Percentiles rank a stretch among this genome's conserved stretches.
These are phyloP conservation scores for Aspergillus aculeatinus DNA, from an alignment of 2,329 filamentous ascomycete species.

Conservation along the genomic window DNA sequence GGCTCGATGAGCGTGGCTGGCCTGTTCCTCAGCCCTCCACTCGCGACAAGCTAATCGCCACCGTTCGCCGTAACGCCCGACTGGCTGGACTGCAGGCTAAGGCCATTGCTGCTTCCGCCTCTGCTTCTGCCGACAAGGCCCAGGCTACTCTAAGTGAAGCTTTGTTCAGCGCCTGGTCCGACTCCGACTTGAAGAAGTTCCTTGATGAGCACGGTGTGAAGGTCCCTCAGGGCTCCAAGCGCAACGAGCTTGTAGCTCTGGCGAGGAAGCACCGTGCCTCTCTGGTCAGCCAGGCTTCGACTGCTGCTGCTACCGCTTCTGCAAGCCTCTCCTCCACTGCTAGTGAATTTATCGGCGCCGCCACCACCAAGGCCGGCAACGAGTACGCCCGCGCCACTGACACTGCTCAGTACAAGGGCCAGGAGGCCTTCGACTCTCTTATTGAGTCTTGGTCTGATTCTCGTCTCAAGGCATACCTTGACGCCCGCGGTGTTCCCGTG, in stretches of 20 bases:
- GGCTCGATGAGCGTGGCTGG: constrained; percentile 85
- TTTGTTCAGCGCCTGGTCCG: constrained; percentile 86
- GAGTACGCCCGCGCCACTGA: constrained; percentile 75
- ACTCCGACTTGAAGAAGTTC: constrained; percentile 87
- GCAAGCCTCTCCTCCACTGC: constrained; percentile 44
- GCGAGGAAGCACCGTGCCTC: constrained; percentile 83
- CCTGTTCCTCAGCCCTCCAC: constrained; percentile 78
- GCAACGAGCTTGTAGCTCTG: constrained; percentile 84
- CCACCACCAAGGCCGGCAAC: constrained; percentile 73
- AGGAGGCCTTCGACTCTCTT: constrained; percentile 66
- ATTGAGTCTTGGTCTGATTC: constrained; percentile 69
- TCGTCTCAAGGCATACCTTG: constrained; percentile 74
- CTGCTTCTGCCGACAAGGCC: constrained; percentile 65
- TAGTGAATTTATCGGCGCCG: constrained; percentile 61
- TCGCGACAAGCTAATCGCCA: constrained; percentile 84
- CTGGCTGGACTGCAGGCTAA: constrained; percentile 70
- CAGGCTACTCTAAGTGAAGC: constrained; percentile 76
- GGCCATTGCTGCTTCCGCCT: constrained; percentile 59
- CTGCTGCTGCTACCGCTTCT: constrained; percentile 53
- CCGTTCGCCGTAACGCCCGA: constrained; percentile 86
- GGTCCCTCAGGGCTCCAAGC: constrained; percentile 88
- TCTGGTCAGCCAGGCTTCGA: constrained; percentile 49
- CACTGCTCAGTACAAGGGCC: constrained; percentile 59
- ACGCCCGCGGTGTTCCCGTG: constrained; percentile 72
- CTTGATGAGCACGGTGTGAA: constrained; percentile 84